phyloP scores from a whole-genome alignment of 495 filamentous ascomycete genomes.

The Lindgomyces ingoldianus region DNA sequence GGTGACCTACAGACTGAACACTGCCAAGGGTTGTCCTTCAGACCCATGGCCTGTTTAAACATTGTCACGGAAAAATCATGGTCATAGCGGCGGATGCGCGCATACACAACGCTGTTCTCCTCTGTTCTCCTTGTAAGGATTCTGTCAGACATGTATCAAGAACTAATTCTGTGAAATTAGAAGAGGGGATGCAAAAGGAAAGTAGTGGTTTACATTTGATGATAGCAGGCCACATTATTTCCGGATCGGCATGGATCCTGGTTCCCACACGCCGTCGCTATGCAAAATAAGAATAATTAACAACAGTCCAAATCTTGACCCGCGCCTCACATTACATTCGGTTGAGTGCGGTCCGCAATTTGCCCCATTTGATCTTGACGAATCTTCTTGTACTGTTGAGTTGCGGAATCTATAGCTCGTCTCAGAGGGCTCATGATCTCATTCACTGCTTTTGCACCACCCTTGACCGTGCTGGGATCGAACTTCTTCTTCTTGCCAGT shows the following conservation, averaged over 20 bases:
- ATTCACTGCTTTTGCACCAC: constrained; percentile 74
- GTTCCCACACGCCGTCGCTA: constrained; percentile 22
- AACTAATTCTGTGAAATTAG: background rate
- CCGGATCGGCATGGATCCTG: constrained; percentile 12
- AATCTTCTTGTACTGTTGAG: constrained; percentile 63
- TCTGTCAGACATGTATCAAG: background rate
- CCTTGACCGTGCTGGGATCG: constrained; percentile 64
- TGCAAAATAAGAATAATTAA: constrained; percentile 12
- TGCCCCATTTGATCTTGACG: constrained; percentile 56
- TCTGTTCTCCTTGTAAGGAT: background rate
- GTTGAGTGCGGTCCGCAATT: background rate
- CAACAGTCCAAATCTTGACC: background rate
- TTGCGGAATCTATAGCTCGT: constrained; percentile 64
- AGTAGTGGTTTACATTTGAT: background rate
- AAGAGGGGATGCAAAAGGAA: background rate
- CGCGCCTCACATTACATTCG: background rate
- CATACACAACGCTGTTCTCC: no score
- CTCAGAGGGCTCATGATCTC: constrained; percentile 72
- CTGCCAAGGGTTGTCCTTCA: no score
- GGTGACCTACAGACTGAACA: no score
- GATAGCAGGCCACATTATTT: background rate
- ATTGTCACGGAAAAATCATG: no score
- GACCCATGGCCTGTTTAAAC: no score
- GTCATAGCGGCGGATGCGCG: no score
- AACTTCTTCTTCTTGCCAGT: constrained; percentile 70